These are phyloP conservation scores for Candida silvatica DNA, from an alignment of 805 yeast species.

Conservation along the genomic window DNA sequence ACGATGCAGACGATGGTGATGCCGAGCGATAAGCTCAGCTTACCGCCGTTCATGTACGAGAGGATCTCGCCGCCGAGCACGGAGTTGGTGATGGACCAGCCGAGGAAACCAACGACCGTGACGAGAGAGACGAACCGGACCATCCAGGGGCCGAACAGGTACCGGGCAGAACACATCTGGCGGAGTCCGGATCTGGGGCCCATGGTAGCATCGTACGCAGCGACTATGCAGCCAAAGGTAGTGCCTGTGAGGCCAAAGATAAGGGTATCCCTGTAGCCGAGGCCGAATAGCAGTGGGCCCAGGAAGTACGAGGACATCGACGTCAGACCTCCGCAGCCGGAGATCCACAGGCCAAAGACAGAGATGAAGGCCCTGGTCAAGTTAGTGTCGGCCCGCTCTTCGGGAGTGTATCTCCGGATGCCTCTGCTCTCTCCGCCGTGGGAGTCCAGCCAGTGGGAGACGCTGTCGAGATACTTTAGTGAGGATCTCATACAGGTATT, in stretches of 20 bases:
- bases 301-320: constrained; percentile 79
- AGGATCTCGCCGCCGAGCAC: constrained; percentile 85
- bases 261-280: constrained; percentile 59
- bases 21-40: constrained; percentile 65
- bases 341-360: constrained; percentile 71
- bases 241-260: constrained; percentile 57
- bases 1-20: constrained; percentile 59
- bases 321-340: constrained; percentile 83
- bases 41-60: constrained; percentile 53
- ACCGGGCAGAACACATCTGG: constrained; percentile 79
- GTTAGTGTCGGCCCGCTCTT: constrained; percentile 30
- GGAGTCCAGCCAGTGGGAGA: constrained; percentile 36
- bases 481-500: no score
- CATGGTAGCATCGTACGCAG: constrained; percentile 78
- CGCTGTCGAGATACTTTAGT: constrained; percentile 10
- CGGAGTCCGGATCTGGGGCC: constrained; percentile 89
- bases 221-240: constrained; percentile 62
- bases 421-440: constrained; percentile 70
- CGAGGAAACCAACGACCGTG: constrained; percentile 67
- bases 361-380: constrained; percentile 19
- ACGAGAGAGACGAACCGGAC: constrained; percentile 69
- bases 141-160: constrained; percentile 78
- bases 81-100: constrained; percentile 92
- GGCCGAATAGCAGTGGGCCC: constrained; percentile 63
- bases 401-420: constrained; percentile 63